phyloP scores from a whole-genome alignment of 2,329 filamentous ascomycete species.

The Elsinoe australis region DNA sequence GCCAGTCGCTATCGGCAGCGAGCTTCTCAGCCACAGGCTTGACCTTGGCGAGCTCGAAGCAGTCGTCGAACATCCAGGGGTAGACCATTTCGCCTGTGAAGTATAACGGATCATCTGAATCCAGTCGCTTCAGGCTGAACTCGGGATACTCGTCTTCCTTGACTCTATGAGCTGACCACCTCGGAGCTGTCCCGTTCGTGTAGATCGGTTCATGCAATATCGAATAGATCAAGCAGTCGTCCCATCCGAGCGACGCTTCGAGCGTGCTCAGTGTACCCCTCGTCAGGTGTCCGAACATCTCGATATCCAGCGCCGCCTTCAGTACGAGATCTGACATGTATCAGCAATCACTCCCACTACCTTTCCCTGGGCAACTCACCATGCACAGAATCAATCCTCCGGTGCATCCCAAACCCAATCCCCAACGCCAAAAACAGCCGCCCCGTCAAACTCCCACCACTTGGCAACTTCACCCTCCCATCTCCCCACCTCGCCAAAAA shows the following conservation, averaged over 20 bases:
- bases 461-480: conserved; percentile 58
- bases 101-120: conserved; percentile 48
- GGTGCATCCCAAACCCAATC: conserved; percentile 69
- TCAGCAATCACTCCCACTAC: neutral
- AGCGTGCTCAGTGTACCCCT: conserved; percentile 61
- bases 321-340: conserved; percentile 52
- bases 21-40: conserved; percentile 62
- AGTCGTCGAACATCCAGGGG: conserved; percentile 75
- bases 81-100: conserved; percentile 94
- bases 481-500: conserved; percentile 52
- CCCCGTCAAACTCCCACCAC: conserved; percentile 64
- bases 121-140: conserved; percentile 39
- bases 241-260: conserved; percentile 61
- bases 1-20: conserved; percentile 63
- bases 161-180: conserved; percentile 67
- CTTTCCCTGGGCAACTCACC: conserved; percentile 30
- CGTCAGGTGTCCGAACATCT: conserved; percentile 67
- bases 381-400: conserved; percentile 62
- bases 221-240: conserved; percentile 73
- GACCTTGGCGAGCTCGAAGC: conserved; percentile 64
- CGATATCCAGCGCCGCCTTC: conserved; percentile 63
- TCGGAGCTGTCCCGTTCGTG: conserved; percentile 60
- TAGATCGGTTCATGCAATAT: conserved; percentile 85
- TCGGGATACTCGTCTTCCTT: conserved; percentile 40
- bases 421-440: conserved; percentile 70